Conservation (phyloP, 2,329 filamentous ascomycete genomes). For the Paecilomyces sp. region DNA sequence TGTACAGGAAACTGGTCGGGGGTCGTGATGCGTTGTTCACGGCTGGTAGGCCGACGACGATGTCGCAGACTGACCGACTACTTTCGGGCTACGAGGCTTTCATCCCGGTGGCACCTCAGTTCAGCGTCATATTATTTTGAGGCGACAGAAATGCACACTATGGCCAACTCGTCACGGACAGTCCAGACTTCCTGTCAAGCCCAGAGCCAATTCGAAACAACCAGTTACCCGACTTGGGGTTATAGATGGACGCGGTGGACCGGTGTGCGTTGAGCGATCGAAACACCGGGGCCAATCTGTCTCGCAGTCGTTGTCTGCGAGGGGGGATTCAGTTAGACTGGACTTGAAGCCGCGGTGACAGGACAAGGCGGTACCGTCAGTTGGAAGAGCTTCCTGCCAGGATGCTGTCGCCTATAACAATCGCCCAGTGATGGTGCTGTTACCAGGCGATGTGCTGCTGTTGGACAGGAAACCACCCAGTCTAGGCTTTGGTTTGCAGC, state of each 20-base stretch:
- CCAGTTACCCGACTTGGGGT: not conserved
- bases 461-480: not conserved
- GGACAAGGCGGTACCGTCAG: not conserved
- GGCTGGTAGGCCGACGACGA: constrained; percentile 25
- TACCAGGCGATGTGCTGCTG: not conserved
- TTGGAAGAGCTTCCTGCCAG: not conserved
- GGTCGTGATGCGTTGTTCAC: constrained; percentile 32
- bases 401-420: not conserved
- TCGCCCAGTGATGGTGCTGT: not conserved
- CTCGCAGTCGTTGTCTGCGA: not conserved
- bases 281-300: not conserved
- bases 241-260: not conserved
- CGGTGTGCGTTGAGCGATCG: not conserved
- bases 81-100: constrained; percentile 27
- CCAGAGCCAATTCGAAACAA: not conserved
- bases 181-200: not conserved
- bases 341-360: not conserved
- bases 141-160: constrained; percentile 10
- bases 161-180: constrained; percentile 5
- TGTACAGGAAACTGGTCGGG: constrained; percentile 5
- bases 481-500: not conserved
- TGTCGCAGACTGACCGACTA: constrained; percentile 27
- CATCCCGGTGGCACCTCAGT: constrained; percentile 28
- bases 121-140: constrained; percentile 28
- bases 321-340: not conserved